Conservation (phyloP, 257 asterid species). For the Anisodus acutangulus region DNA sequence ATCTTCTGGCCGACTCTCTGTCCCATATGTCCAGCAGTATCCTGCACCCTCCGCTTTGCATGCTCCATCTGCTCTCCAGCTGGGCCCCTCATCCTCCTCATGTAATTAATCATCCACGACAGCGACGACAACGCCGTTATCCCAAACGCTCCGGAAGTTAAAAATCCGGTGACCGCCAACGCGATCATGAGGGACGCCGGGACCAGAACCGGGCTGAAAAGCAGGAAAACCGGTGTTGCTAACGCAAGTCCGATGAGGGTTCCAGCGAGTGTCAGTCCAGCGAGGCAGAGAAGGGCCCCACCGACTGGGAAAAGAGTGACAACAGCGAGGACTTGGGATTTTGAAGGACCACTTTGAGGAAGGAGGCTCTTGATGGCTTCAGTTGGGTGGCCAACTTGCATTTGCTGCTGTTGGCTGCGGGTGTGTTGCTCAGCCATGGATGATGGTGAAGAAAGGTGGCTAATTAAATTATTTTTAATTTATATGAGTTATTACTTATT, state of each 20-base stretch:
- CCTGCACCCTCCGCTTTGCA: constrained; percentile 53
- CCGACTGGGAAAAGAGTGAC: constrained; percentile 71
- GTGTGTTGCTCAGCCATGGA: constrained; percentile 41
- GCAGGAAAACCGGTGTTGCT: constrained; percentile 56
- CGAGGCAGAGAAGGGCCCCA: constrained; percentile 54
- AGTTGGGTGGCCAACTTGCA: not conserved
- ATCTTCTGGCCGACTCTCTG: constrained; percentile 48
- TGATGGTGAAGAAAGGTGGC: not conserved
- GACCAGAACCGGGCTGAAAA: constrained; percentile 72
- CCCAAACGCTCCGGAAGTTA: constrained; percentile 74
- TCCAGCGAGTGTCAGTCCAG: constrained; percentile 61
- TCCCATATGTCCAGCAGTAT: constrained; percentile 48
- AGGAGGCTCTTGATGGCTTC: constrained; percentile 36
- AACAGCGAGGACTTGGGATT: constrained; percentile 57
- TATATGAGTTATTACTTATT: not conserved
- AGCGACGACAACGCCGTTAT: constrained; percentile 74
- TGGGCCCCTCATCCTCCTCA: constrained; percentile 44
- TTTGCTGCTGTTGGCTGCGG: constrained; percentile 34
- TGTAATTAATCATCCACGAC: constrained; percentile 63
- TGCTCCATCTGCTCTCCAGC: constrained; percentile 53
- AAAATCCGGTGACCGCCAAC: constrained; percentile 57
- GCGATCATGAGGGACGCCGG: constrained; percentile 61
- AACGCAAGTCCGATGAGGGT: constrained; percentile 57
- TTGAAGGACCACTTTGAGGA: constrained; percentile 48
- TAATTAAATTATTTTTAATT: not conserved